Base-by-base conservation (phyloP, 768 basidiomycete genomes). In the Serpula lacrymans region DNA sequence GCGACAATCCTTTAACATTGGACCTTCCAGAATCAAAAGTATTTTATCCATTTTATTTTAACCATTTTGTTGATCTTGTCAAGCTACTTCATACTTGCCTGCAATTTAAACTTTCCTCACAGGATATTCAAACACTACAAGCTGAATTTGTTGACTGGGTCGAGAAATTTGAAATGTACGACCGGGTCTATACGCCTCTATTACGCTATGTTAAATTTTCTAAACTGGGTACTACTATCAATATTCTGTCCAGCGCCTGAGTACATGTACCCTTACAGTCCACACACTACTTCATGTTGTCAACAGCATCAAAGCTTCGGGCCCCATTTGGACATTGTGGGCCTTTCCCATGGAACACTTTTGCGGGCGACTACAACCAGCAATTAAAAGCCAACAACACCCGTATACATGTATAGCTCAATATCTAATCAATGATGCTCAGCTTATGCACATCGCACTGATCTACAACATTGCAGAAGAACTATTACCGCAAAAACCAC, bases 61-160 rank as follows among this genome's bases (percentile, higher is more conserved):
- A 59, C 0, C 72, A 76, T 45, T 72, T 74, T 42, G 35, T 72
- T 5, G 16, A 54, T 3, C 63, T 76, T 9, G 63, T 70, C 14
- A 28, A 46, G 3, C 59, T 74, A 3, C 47, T 74, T 33, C 55
- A 60, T 32, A 43, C 42, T 0, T 68, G 63, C 43, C 57, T 75
- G 5, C 54, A 69, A 32, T 69, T 62, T 21, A 59, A 65, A 39
- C 49, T 67, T n/a, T 47, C 53, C 0, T 21, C 29, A 12, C 44
- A 39, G 0, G 60, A 68, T 34, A 41, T 70, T 17, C 35, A 46
- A 2, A 17, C n/a, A n/a, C n/a, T n/a, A n/a, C n/a, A n/a, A n/a
- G n/a, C n/a, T n/a, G 67, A 65, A 0, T 67, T 71, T 43, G 31
- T 37, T 1, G 20, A 46, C 2, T 72, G 71, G 70, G 68, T 71